phyloP scores from a whole-genome alignment of 495 filamentous ascomycete genomes.

The Aspergillus panamensis region DNA sequence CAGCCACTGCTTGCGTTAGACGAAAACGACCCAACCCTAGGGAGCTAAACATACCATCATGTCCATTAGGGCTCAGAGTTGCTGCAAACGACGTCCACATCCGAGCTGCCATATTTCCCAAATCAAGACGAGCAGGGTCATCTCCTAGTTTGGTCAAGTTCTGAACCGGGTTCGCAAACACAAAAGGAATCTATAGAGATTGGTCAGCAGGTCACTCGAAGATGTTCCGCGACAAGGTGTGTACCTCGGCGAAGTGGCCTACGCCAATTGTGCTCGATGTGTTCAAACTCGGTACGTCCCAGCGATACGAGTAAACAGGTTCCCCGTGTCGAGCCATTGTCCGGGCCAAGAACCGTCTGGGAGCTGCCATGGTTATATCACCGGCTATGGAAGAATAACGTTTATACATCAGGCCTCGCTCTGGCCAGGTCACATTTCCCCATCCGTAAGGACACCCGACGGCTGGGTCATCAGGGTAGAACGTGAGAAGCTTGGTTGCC shows the following conservation, averaged over 20 bases:
- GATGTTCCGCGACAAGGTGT: neutral
- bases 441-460: constrained; percentile 49
- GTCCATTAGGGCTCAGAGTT: constrained; percentile 48
- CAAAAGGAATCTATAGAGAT: constrained; percentile 32
- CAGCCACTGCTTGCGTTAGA: constrained; percentile 17
- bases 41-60: constrained; percentile 23
- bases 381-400: constrained; percentile 51
- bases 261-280: constrained; percentile 30
- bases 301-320: constrained; percentile 57
- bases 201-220: neutral
- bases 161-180: constrained; percentile 51
- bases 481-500: constrained; percentile 28
- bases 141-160: constrained; percentile 30
- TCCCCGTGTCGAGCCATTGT: constrained; percentile 41
- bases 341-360: constrained; percentile 49
- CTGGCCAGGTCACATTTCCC: constrained; percentile 43
- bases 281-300: constrained; percentile 37
- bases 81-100: constrained; percentile 55
- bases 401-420: constrained; percentile 48
- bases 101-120: constrained; percentile 43
- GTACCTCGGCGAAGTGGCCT: constrained; percentile 38
- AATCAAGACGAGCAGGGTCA: constrained; percentile 29
- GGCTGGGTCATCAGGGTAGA: constrained; percentile 44
- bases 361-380: constrained; percentile 53
- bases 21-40: neutral